Base-by-base conservation (phyloP, 306 rosid genomes). In the Cucurbita maxima region DNA sequence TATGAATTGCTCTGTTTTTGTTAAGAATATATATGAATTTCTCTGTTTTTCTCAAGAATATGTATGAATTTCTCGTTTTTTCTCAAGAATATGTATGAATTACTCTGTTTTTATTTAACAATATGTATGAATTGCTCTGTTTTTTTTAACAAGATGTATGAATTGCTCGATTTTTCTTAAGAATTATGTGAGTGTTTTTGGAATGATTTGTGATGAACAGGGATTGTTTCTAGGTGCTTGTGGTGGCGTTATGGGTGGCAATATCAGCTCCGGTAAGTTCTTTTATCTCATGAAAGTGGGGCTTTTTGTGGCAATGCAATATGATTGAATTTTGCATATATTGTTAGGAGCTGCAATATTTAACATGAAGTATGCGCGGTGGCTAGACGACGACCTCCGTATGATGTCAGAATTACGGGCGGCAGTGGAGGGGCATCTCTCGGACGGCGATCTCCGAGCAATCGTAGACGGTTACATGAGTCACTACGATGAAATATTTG, bases 341-440 rank as follows among this genome's bases (percentile, higher is more conserved):
- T 50, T 50, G 51, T 44, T 59, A 93, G 98, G 94, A 76, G 97
- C 88, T 77, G 96, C 98, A 71, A 87, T 93, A 38, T 90, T 94
- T 84, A 97, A 94, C 79, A 87, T 94, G 95, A 97, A 94, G 72
- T 94, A 94, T 70, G 90, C 81, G 45, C 86, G 95, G 50, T 94
- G 98, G 98, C 74, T 94, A 43, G 98, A 94, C 63, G 96, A 94
- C 16, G 98, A 94, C 67, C 89, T 87, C 66, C 89, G 90, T 43
- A 89, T 81, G 71, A 81, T 87, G 86, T 79, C 80, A 16, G 98
- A 94, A 84, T 84, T 94, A 6, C 73, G 95, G 38, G 44, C 86
- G 0, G 96, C 87, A 58, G 38, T 94, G 7, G 87, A 88, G 25
- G 94, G 86, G 6, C 79, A 85, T 19, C 53, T 94, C 47, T 71